Base-by-base conservation (phyloP, 2,329 filamentous ascomycete species). In the Nothophoma quercina region DNA sequence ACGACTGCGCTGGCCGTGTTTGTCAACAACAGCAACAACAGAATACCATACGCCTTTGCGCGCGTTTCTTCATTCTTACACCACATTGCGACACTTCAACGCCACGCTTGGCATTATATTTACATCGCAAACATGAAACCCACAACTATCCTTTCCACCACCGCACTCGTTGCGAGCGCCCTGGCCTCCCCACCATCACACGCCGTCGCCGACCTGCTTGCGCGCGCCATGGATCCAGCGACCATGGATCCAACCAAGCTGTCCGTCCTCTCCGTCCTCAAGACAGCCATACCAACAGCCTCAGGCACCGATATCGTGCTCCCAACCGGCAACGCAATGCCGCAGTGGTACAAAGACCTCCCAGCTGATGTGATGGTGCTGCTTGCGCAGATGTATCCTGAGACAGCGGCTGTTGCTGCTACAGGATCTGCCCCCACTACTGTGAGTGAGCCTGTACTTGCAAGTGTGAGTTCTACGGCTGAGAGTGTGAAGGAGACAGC, bases 261-360 rank as follows among this genome's bases (percentile, higher is more conserved):
- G 19, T 56, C 54, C 13, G 39, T 56, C 5, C 54, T 56, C 29
- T 56, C 54, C 2, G 49, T 56, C 7, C 48, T 56, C 16, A 41
- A 36, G 28, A 56, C 43, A 29, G 54, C 44, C 7, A 48, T 56
- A 15, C 49, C 54, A 18, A 38, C 47, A 12, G 33, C 16, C 18
- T 47, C 49, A 8, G 46, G 13, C 12, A 51, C 32, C 25, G 43
- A 48, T 16, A 28, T 33, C 13, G 29, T 16, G 22, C 7, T 51
- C 8, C 50, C 50, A 6, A 44, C 50, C 3, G 44, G 49, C 34
- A 30, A 46, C 26, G 29, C 30, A 8, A 19, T 35, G 7, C 41
- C 54, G 26, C 49, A 51, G 38, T 57, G 50, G 46, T 55, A 51
- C 38, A 50, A 44, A 23, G 46, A 51, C 21, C 51, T 55, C 0